phyloP scores from a whole-genome alignment of 768 basidiomycete genomes.

The Amanita jacksonii region DNA sequence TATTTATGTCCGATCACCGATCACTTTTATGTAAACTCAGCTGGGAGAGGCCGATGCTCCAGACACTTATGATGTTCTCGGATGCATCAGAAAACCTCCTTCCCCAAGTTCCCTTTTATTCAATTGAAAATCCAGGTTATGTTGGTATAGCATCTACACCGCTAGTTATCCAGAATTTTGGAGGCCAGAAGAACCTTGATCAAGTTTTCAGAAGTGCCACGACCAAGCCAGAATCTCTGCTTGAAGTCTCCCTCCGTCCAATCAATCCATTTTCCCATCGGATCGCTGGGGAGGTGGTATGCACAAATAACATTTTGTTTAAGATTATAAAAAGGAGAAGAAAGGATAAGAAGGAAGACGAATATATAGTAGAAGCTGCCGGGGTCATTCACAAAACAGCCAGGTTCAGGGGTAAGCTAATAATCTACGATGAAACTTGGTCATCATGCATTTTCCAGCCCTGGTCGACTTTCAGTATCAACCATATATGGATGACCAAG shows the following conservation, averaged over 20 bases:
- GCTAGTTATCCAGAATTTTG: constrained; percentile 53
- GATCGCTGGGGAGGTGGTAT: constrained; percentile 68
- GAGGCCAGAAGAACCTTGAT: constrained; percentile 63
- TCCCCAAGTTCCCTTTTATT: constrained; percentile 55
- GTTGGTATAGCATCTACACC: constrained; percentile 54
- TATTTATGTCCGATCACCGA: too few species aligned
- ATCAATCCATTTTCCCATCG: constrained; percentile 77
- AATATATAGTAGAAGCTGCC: constrained; percentile 65
- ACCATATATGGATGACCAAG: constrained; percentile 62
- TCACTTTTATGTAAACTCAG: too few species aligned
- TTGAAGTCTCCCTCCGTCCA: constrained; percentile 73
- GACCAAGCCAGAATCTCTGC: constrained; percentile 48
- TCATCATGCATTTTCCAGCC: constrained; percentile 34
- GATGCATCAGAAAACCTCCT: constrained; percentile 32
- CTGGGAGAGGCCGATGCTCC: too few species aligned
- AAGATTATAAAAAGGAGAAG: constrained; percentile 72
- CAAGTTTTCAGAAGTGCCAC: constrained; percentile 65
- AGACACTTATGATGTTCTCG: constrained; percentile 4
- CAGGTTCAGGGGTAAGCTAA: constrained; percentile 75
- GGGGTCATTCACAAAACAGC: constrained; percentile 77
- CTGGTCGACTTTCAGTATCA: constrained; percentile 93
- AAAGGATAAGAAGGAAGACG: constrained; percentile 35
- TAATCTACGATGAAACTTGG: not conserved
- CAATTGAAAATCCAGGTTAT: constrained; percentile 89
- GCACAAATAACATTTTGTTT: constrained; percentile 73